phyloP scores from a whole-genome alignment of 164 flowering plant species.

The Sextonia rubra region DNA sequence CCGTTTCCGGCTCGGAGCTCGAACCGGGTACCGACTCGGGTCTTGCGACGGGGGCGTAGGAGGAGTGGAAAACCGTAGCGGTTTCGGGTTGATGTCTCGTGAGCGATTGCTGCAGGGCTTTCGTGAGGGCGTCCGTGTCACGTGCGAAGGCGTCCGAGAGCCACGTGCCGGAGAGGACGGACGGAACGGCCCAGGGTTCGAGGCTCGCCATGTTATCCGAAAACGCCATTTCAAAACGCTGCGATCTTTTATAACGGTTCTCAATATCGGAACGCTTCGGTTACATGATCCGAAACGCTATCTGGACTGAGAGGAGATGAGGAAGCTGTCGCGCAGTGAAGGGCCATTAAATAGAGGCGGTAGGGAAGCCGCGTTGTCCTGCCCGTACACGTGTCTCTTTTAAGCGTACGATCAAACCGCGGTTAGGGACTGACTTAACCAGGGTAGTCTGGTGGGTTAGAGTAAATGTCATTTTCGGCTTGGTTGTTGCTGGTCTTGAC shows the following conservation, averaged over 20 bases:
- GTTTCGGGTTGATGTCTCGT: constrained; percentile 3
- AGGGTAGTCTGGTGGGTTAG: no score
- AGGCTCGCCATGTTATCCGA: constrained; percentile 49
- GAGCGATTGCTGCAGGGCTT: constrained; percentile 61
- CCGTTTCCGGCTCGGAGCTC: neutral
- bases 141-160: constrained; percentile 48
- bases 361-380: neutral
- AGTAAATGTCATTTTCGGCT: no score
- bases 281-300: no score
- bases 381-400: neutral
- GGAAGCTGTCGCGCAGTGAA: neutral
- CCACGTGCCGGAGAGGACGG: constrained; percentile 50
- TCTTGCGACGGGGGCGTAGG: neutral
- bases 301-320: neutral
- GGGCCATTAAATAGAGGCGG: neutral
- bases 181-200: constrained; percentile 48
- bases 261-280: no score
- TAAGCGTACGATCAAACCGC: no score
- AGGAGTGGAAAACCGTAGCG: neutral
- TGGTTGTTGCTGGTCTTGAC: no score
- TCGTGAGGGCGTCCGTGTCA: constrained; percentile 64
- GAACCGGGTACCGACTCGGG: constrained; percentile 11
- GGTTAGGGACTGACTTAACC: no score
- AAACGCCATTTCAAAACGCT: constrained; percentile 35
- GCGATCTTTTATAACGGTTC: no score